Conservation (phyloP, 1,284 basidiomycete species). For the Heterobasidion irregulare region DNA sequence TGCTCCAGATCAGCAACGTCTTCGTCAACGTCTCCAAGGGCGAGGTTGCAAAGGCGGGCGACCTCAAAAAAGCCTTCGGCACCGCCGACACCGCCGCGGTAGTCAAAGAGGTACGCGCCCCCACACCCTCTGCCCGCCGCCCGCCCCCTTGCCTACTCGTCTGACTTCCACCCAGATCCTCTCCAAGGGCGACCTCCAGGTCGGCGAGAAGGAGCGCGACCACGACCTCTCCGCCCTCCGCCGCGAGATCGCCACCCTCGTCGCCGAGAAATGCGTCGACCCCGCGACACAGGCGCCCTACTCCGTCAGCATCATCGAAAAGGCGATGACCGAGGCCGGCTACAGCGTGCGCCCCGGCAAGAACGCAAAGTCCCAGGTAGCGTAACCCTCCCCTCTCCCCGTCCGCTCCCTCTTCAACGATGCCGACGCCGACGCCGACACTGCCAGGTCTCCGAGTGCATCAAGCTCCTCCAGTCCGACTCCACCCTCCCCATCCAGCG, state of each 20-base stretch:
- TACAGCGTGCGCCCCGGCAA: conserved; percentile 87
- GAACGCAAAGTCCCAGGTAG: conserved; percentile 86
- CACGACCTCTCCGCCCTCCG: conserved; percentile 82
- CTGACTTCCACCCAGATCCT: conserved; percentile 59
- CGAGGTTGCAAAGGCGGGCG: conserved; percentile 82
- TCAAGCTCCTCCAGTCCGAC: conserved; percentile 75
- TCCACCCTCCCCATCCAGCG: conserved; percentile 87
- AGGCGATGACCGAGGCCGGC: conserved; percentile 93
- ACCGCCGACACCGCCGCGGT: conserved; percentile 68
- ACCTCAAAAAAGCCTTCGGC: conserved; percentile 88
- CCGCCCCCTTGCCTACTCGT: background rate
- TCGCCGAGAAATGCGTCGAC: conserved; percentile 94
- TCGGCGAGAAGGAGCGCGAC: conserved; percentile 93
- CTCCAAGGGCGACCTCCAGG: conserved; percentile 94
- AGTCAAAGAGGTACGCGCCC: conserved; percentile 67
- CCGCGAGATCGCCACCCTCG: conserved; percentile 90
- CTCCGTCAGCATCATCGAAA: conserved; percentile 95
- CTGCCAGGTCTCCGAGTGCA: conserved; percentile 80
- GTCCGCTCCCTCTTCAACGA: background rate
- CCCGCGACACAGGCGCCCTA: conserved; percentile 86
- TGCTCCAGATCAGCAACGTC: conserved; percentile 94
- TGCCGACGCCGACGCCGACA: background rate
- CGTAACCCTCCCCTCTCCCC: conserved; percentile 5
- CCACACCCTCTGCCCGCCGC: background rate
- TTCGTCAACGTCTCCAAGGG: conserved; percentile 98